Conservation (phyloP, 1,139 yeast species). For the Kodamaea derodonti region DNA sequence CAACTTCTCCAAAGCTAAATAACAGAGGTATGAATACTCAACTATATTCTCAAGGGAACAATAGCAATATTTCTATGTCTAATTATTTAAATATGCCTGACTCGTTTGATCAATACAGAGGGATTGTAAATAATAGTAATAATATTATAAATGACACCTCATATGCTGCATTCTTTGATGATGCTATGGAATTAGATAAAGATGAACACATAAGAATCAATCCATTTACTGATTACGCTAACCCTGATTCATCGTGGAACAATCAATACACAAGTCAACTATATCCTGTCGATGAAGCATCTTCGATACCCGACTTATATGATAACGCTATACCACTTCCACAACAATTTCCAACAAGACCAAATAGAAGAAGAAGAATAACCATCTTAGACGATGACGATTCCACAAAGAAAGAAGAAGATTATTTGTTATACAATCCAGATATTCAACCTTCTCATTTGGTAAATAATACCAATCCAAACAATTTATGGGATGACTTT, state of each 20-base stretch:
- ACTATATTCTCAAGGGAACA: conserved; percentile 13
- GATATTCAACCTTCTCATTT: conserved; percentile 44
- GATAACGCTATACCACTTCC: conserved; percentile 9
- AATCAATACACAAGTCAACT: conserved; percentile 5
- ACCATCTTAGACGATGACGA: conserved; percentile 30
- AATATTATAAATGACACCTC: conserved; percentile 3
- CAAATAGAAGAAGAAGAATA: conserved; percentile 25
- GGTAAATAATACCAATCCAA: conserved; percentile 16
- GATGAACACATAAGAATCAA: conserved; percentile 13
- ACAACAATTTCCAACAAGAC: conserved; percentile 11
- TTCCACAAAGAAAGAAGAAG: conserved; percentile 28
- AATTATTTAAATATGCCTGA: conserved; percentile 32
- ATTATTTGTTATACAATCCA: conserved; percentile 38
- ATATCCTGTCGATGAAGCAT: conserved; percentile 9
- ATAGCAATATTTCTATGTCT: conserved; percentile 18
- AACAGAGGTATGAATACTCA: no score
- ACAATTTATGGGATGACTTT: conserved; percentile 14
- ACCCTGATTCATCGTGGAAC: conserved; percentile 30
- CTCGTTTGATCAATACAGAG: conserved; percentile 26
- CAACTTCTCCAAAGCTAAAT: not conserved
- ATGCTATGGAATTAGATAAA: conserved; percentile 12
- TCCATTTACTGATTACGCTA: conserved; percentile 37
- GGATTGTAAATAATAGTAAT: conserved; percentile 1
- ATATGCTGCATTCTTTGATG: conserved; percentile 9
- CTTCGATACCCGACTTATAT: not conserved